Evolutionary conservation across 169 alveolate species (phyloP), one percentile per base, ranked within the genome.

Genomic region (Cryptosporidium sp.): DNA sequence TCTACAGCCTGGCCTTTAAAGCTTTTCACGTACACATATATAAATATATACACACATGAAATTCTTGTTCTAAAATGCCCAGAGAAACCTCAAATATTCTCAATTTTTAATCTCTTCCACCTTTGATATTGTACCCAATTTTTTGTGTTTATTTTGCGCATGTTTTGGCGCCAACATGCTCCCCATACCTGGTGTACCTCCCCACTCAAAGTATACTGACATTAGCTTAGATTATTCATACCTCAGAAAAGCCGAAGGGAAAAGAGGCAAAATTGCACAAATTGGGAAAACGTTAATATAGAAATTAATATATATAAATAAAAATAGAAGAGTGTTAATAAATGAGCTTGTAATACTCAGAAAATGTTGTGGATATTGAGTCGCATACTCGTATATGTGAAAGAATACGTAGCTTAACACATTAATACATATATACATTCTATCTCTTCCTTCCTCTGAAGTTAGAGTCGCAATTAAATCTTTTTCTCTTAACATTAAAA

Each of bases 161-260:
- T 73, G 86, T 52, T 73, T 9, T 35, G 70, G 86, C 86, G 86
- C 67, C 52, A 73, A 50, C 58, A 52, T 73, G 85, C 55, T 73
- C 65, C 68, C 86, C 86, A 58, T 62, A 73, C 68, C 37, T 23
- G 1, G 23, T 5, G 37, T 16, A 12, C 86, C 70, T n/a, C 86
- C 86, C 86, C 86, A 73, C 86, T 73, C 9, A n/a, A 55, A 16
- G 3, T 21, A 55, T 55, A 55, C 67, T 9, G 23, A 10, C 2
- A 55, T 55, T 55, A 1, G 62, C 1, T 8, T n/a, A n/a, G 12
- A 55, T 16, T 55, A 10, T 55, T 18, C 3, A 23, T 55, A 55
- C 35, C n/a, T 26, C 2, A 26, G 39, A 55, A 55, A 4, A n/a
- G 7, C 1, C 0, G 10, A 16, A 26, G 37, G 23, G 37, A 9